These are phyloP conservation scores for Ramalina intermedia DNA, from an alignment of 495 filamentous ascomycete species.

Conservation along the genomic window DNA sequence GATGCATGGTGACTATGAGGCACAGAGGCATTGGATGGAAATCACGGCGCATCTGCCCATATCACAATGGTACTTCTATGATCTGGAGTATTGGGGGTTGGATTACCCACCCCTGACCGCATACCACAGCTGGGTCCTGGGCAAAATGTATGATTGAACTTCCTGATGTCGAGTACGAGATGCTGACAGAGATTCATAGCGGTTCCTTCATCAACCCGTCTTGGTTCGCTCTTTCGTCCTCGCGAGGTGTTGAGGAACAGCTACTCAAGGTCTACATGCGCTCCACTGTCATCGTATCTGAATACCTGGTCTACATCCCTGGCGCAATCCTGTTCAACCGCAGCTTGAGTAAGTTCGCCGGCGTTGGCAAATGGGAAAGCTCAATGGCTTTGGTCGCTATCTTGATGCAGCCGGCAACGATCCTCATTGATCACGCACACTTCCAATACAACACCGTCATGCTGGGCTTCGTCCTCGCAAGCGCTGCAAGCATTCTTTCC, in stretches of 20 bases:
- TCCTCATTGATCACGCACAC: constrained; percentile 93
- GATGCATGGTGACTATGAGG: constrained; percentile 94
- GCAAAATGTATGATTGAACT: constrained; percentile 48
- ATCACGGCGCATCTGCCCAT: constrained; percentile 77
- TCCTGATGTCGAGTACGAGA: not conserved
- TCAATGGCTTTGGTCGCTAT: constrained; percentile 79
- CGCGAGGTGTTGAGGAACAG: constrained; percentile 65
- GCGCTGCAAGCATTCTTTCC: constrained; percentile 75
- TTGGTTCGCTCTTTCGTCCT: constrained; percentile 82
- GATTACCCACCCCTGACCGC: constrained; percentile 96
- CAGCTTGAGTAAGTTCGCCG: constrained; percentile 54
- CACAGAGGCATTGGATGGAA: constrained; percentile 98
- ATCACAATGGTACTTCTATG: constrained; percentile 94
- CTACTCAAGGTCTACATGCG: constrained; percentile 89
- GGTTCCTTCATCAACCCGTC: constrained; percentile 61
- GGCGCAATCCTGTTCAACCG: constrained; percentile 73
- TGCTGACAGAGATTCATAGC: constrained; percentile 21
- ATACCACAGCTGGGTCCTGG: constrained; percentile 90
- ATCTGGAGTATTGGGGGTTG: constrained; percentile 91
- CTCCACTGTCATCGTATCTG: constrained; percentile 73
- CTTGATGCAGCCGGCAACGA: constrained; percentile 80
- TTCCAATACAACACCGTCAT: constrained; percentile 99
- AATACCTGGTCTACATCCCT: constrained; percentile 80
- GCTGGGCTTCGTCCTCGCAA: constrained; percentile 76
- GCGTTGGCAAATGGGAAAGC: constrained; percentile 60